phyloP scores from a whole-genome alignment of 2,329 filamentous ascomycete species.

The Septoria linicola region DNA sequence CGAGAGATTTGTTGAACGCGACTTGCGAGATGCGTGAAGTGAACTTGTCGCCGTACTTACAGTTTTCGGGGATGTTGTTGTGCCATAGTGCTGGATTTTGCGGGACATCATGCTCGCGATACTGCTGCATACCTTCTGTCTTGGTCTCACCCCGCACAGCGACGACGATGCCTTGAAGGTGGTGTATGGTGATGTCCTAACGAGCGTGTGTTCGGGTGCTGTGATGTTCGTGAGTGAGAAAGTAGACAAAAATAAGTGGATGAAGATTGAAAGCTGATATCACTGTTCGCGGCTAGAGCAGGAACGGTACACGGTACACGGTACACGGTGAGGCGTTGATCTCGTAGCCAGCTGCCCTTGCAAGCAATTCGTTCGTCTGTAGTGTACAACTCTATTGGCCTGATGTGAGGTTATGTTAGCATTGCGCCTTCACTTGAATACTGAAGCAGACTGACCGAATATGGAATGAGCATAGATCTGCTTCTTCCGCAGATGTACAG shows the following conservation, averaged over 20 bases:
- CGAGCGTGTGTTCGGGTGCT: not conserved
- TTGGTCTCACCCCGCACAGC: not conserved
- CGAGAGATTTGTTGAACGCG: not conserved
- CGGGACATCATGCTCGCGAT: not conserved
- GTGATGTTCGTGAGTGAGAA: not conserved
- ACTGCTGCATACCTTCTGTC: not conserved
- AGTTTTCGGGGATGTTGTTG: not conserved
- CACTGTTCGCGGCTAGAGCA: not conserved
- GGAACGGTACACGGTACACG: not conserved
- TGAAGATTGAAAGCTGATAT: not conserved
- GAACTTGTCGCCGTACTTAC: not conserved
- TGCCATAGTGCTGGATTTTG: not conserved
- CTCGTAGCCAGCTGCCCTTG: not conserved
- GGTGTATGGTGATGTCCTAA: not conserved
- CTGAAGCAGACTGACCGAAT: constrained; percentile 11
- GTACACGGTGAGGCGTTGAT: not conserved
- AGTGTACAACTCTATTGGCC: constrained; percentile 21
- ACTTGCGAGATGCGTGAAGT: not conserved
- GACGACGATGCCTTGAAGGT: not conserved
- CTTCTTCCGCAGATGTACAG: constrained; percentile 50
- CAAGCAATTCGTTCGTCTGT: constrained; percentile 2
- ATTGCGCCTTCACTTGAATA: not conserved
- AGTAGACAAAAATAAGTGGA: not conserved
- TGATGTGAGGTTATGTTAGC: constrained; percentile 1
- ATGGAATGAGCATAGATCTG: constrained; percentile 40